Base-by-base conservation (phyloP, 2,329 filamentous ascomycete species). In the Septoria linicola region DNA sequence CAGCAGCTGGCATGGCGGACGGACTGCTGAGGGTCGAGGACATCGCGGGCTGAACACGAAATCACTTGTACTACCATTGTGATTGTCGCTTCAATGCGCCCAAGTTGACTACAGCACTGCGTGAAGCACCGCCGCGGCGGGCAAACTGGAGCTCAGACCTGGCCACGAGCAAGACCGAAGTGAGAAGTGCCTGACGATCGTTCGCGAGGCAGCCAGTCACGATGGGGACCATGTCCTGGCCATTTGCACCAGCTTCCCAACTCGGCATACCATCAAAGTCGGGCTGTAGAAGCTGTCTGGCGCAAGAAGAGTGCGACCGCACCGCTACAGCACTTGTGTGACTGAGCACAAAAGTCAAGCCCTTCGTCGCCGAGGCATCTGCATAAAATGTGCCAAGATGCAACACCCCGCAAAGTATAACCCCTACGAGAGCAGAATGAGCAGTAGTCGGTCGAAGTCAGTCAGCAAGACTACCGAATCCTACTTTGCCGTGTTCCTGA, bases 1-100 rank as follows among this genome's bases (percentile, higher is more conserved):
- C 76, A 5, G 73, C 74, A 4, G 76, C 76, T 14, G 76, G 74
- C 2, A 72, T 73, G 65, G 75, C 69, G 2, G 70, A 70, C 63
- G 76, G 76, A 8, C 56, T 78, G 50, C 50, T 79, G 31, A 72
- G 76, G 44, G 71, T 79, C 0, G 76, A 79, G 60, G 76, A 79
- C 63, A 50, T 79, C 35, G 60, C 58, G 31, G 41, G 25, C 8
- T 54, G 39, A 43, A 14, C 17, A n/a, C 2, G 8, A 35, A 16
- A 5, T 31, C 23, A n/a, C n/a, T n/a, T 27, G 5, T 10, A 27
- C 23, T 10, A 10, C 5, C 5, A 27, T 5, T 10, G 10, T 5
- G 5, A 27, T 10, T 10, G 23, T 27, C 10, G 23, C 23, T 27
- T 27, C 5, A 10, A 27, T 27, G 23, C 10, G 23, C 23, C 23